Evolutionary conservation across 345 rosid genomes (phyloP).

Genomic region (Corchorus olitorius): DNA sequence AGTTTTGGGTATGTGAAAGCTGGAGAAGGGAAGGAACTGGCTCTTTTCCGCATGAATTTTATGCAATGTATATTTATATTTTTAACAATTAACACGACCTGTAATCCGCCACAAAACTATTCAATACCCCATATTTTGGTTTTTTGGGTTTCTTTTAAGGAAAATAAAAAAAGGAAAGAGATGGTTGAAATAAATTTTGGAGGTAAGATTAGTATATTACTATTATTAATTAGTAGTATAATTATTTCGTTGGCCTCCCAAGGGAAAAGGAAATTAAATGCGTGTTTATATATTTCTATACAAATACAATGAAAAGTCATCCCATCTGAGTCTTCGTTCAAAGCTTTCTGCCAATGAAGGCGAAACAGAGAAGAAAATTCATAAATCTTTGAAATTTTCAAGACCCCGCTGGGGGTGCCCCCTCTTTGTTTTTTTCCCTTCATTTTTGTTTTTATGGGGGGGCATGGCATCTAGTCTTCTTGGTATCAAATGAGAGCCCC

Average conservation of each 20-base stretch:
- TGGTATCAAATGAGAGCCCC: not conserved
- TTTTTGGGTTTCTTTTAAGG: not conserved
- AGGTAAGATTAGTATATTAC: no score
- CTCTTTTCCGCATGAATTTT: not conserved
- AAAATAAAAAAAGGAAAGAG: not conserved
- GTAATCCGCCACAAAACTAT: not conserved
- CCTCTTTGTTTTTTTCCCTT: not conserved
- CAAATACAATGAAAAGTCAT: not conserved
- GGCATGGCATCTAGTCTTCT: no score
- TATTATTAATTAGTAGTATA: no score
- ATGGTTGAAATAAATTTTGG: not conserved
- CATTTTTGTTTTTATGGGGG: not conserved
- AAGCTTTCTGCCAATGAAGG: conserved; percentile 7
- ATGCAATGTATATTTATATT: not conserved
- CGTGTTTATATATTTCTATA: not conserved
- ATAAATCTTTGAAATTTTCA: not conserved
- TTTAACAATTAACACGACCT: no score
- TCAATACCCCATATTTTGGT: not conserved
- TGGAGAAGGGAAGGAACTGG: not conserved
- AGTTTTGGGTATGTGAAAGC: not conserved
- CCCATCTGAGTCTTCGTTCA: conserved; percentile 34
- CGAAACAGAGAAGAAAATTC: not conserved
- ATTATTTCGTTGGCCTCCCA: not conserved
- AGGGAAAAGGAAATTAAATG: not conserved
- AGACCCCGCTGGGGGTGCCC: not conserved